These are phyloP conservation scores for Ceratobasidium sp. DNA, from an alignment of 1,284 basidiomycete species.

Conservation along the genomic window DNA sequence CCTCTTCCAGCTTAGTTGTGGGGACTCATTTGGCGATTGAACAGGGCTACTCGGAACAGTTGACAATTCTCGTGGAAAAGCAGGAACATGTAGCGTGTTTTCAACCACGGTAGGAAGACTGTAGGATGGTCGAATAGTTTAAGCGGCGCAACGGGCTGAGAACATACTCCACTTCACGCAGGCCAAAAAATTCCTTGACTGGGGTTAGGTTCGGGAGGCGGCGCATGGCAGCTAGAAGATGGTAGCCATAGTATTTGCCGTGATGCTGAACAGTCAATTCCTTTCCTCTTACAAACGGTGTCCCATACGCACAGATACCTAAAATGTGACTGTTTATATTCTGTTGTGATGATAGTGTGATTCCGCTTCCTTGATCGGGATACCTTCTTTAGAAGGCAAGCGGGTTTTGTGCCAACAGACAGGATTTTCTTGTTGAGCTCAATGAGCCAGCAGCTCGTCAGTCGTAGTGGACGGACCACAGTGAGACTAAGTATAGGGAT, in stretches of 20 bases:
- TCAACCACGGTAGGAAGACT: constrained; percentile 30
- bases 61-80: constrained; percentile 36
- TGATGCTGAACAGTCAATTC: neutral
- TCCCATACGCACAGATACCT: constrained; percentile 13
- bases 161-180: neutral
- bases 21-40: constrained; percentile 10
- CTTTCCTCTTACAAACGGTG: neutral
- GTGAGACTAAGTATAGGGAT: neutral
- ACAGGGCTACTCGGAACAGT: constrained; percentile 24
- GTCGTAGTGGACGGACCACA: constrained; percentile 1
- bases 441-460: constrained; percentile 14
- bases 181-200: neutral
- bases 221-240: neutral
- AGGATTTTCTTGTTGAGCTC: constrained; percentile 5
- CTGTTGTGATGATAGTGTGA: neutral
- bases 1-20: neutral
- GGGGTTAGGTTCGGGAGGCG: neutral
- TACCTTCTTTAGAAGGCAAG: neutral
- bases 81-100: constrained; percentile 34
- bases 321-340: neutral
- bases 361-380: constrained; percentile 14
- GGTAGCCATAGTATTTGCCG: neutral
- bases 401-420: neutral
- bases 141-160: neutral
- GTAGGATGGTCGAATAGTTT: neutral